Evolutionary conservation across 2,329 filamentous ascomycete genomes (phyloP), one percentile per base, ranked within the genome.

Genomic region (Claviceps sp.): DNA sequence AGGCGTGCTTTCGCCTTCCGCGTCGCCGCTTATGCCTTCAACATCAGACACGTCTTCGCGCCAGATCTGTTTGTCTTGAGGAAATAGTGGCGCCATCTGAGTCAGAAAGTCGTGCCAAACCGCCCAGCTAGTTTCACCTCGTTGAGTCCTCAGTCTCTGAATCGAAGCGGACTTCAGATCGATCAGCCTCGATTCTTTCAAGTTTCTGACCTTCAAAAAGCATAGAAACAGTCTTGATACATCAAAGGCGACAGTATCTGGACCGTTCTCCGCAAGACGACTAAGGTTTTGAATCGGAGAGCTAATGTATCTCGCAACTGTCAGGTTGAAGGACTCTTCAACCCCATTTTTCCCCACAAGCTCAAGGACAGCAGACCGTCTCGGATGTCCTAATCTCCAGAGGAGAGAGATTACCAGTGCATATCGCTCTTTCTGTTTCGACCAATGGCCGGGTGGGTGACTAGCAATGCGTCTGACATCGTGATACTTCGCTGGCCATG

Each of bases 41-140:
- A 59, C 57, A 22, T 63, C 61, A 22, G 54, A 52, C 20, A 45
- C 41, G 8, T 64, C 61, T 4, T 55, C 47, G 18, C 57, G 59
- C 52, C 60, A 65, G 14, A 70, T 67, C 36, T 67, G 63, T 34
- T 60, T 64, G 9, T 63, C 61, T 16, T 63, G 56, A 0, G 67
- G 67, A 41, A 68, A 69, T 0, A 53, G 20, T 3, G 62, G 52
- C 8, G 56, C 57, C 36, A 62, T 56, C 6, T 53, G 48, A 1
- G 48, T 54, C 6, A 70, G 48, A 20, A 70, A 67, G 1, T 47
- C 52, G 30, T 60, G 61, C 40, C 67, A 62, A 16, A 53, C 22
- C 3, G 51, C 48, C 49, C 61, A 63, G 4, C 54, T 59, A 18
- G 46, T 60, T 8, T 55, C 55, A 4, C 53, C 58, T 24, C 61